Evolutionary conservation across 176 grass and related monocot genomes (phyloP).

Genomic region (Pontederia paniculata): DNA sequence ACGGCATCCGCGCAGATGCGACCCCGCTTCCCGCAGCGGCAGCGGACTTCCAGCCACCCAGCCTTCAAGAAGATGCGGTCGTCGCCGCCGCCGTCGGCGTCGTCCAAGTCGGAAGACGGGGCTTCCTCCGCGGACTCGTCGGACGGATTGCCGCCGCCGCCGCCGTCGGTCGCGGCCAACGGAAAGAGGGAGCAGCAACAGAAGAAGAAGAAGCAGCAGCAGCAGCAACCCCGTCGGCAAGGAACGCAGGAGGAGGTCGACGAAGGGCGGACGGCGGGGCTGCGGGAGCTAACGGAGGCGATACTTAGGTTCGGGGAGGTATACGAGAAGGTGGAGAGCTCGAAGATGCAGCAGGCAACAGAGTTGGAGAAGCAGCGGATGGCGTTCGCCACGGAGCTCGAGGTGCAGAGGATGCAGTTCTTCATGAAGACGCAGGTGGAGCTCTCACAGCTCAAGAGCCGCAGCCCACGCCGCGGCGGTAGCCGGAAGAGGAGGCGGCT

Average conservation of each 20-base stretch:
- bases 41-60: not conserved
- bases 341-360: slow-evolving; percentile 56
- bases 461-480: slow-evolving; percentile 1
- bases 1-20: slow-evolving; percentile 46
- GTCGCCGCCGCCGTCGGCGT: slow-evolving; percentile 29
- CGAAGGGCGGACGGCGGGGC: slow-evolving; percentile 7
- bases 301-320: slow-evolving; percentile 60
- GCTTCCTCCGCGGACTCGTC: slow-evolving; percentile 49
- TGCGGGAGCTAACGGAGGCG: slow-evolving; percentile 45
- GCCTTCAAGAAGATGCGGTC: slow-evolving; percentile 20
- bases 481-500: slow-evolving; percentile 28
- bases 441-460: slow-evolving; percentile 46
- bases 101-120: slow-evolving; percentile 7
- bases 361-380: slow-evolving; percentile 71
- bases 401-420: slow-evolving; percentile 72
- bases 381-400: slow-evolving; percentile 63
- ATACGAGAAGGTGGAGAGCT: slow-evolving; percentile 64
- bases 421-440: slow-evolving; percentile 86
- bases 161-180: slow-evolving; percentile 24
- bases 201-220: not conserved
- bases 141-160: slow-evolving; percentile 60
- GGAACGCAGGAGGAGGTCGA: slow-evolving; percentile 9
- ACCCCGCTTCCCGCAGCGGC: slow-evolving; percentile 7
- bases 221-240: not conserved
- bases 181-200: slow-evolving; percentile 44